These are phyloP conservation scores for Craspedostauros australis DNA, from an alignment of 108 stramenopile genomes.

Conservation along the genomic window DNA sequence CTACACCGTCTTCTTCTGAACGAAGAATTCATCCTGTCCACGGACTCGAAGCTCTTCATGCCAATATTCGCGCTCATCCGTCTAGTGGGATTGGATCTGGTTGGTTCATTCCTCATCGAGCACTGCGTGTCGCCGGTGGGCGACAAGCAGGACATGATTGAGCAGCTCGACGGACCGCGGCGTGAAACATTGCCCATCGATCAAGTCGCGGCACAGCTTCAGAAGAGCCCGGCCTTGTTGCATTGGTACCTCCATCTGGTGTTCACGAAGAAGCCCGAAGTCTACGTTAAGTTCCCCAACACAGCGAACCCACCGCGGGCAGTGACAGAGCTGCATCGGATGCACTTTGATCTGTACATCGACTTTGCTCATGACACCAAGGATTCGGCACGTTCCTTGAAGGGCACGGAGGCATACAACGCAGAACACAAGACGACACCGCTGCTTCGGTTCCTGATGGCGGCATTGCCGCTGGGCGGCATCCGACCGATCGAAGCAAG, in stretches of 20 bases:
- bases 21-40: slow-evolving; percentile 18
- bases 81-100: slow-evolving; percentile 51
- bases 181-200: slow-evolving; percentile 55
- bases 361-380: slow-evolving; percentile 40
- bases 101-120: slow-evolving; percentile 64
- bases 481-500: slow-evolving; percentile 47
- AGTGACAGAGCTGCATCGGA: slow-evolving; percentile 62
- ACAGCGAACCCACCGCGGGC: slow-evolving; percentile 58
- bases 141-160: not conserved
- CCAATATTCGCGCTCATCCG: slow-evolving; percentile 63
- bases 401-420: slow-evolving; percentile 29
- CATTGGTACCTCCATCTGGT: slow-evolving; percentile 76
- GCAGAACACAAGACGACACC: slow-evolving; percentile 36
- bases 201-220: slow-evolving; percentile 53
- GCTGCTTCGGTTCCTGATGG: slow-evolving; percentile 64
- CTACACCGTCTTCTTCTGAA: slow-evolving; percentile 51
- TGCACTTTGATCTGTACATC: slow-evolving; percentile 60
- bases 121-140: slow-evolving; percentile 53
- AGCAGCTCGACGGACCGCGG: slow-evolving; percentile 10
- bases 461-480: slow-evolving; percentile 66
- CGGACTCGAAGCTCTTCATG: slow-evolving; percentile 6
- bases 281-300: slow-evolving; percentile 78
- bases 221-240: slow-evolving; percentile 48
- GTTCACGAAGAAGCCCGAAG: slow-evolving; percentile 57
- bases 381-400: slow-evolving; percentile 27